phyloP scores from a whole-genome alignment of 768 basidiomycete genomes.

The Crassisporium funariophilum region DNA sequence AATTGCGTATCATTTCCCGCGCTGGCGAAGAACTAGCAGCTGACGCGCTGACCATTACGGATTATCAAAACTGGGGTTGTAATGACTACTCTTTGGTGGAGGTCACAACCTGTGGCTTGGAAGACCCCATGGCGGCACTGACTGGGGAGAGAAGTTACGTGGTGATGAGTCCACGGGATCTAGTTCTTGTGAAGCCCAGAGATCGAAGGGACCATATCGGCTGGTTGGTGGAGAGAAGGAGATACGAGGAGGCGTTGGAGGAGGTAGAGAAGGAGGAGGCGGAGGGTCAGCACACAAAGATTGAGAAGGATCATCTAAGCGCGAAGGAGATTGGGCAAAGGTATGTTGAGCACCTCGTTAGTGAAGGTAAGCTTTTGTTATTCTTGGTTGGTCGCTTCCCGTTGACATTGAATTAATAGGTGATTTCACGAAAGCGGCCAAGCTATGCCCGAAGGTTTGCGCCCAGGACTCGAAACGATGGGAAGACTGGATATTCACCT shows the following conservation, averaged over 20 bases:
- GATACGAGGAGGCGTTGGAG: conserved; percentile 88
- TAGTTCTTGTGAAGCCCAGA: conserved; percentile 85
- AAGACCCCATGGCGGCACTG: conserved; percentile 23
- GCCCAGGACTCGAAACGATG: conserved; percentile 78
- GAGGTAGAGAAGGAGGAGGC: conserved; percentile 72
- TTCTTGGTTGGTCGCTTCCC: too few relatives aligned
- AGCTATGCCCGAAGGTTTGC: conserved; percentile 83
- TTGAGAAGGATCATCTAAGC: conserved; percentile 45
- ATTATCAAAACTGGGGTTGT: conserved; percentile 85
- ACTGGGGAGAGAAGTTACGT: conserved; percentile 61
- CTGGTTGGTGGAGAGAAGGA: conserved; percentile 86
- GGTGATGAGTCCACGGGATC: conserved; percentile 83
- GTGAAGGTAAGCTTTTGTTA: conserved; percentile 56
- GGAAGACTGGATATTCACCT: conserved; percentile 95
- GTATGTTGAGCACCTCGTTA: conserved; percentile 85
- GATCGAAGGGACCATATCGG: conserved; percentile 88
- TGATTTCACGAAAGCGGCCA: conserved; percentile 77
- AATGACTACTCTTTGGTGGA: conserved; percentile 86
- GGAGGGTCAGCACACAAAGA: conserved; percentile 19
- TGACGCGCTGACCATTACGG: conserved; percentile 78
- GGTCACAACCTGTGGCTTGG: conserved; percentile 32
- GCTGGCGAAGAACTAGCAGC: conserved; percentile 85
- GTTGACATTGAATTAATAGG: too few relatives aligned
- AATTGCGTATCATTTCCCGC: conserved; percentile 88
- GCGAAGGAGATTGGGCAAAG: conserved; percentile 77